A percentile compares a stretch with the other conserved stretches of the same genome.
These are phyloP conservation scores for Xerophyta viscosa DNA, from an alignment of 106 monocot species.

Conservation along the genomic window DNA sequence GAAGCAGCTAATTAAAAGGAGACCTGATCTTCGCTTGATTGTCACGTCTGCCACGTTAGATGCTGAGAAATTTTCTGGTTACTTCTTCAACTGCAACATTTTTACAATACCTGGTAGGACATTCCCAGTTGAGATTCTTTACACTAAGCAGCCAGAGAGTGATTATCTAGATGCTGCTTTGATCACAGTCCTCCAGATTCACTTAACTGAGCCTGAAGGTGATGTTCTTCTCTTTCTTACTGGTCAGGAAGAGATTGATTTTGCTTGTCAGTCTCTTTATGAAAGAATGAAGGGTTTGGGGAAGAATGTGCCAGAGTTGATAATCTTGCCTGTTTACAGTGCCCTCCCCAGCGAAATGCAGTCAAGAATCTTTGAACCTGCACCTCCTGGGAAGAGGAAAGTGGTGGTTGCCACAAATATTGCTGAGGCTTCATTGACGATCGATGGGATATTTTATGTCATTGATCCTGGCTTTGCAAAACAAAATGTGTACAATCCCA, in stretches of 20 bases:
- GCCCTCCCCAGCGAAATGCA: slow-evolving; percentile 97
- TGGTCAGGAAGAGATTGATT: slow-evolving; percentile 96
- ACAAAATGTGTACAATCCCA: slow-evolving; percentile 91
- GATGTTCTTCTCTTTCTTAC: slow-evolving; percentile 87
- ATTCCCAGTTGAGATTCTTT: slow-evolving; percentile 91
- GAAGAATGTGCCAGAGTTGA: slow-evolving; percentile 88
- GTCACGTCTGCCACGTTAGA: slow-evolving; percentile 93
- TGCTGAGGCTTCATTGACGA: slow-evolving; percentile 89
- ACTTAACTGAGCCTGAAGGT: slow-evolving; percentile 92
- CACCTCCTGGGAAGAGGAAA: slow-evolving; percentile 89
- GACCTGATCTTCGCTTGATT: slow-evolving; percentile 74
- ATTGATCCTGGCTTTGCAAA: slow-evolving; percentile 98
- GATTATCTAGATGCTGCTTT: slow-evolving; percentile 95
- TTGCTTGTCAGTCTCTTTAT: slow-evolving; percentile 89
- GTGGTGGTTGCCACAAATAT: slow-evolving; percentile 96
- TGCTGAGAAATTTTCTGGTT: slow-evolving; percentile 96
- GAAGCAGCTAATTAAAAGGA: slow-evolving; percentile 67
- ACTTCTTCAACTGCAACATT: slow-evolving; percentile 90
- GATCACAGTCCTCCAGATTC: slow-evolving; percentile 88
- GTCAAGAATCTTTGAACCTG: slow-evolving; percentile 86
- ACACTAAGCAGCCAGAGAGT: slow-evolving; percentile 85
- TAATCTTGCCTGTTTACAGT: slow-evolving; percentile 96
- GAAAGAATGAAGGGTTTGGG: slow-evolving; percentile 95
- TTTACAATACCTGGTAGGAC: slow-evolving; percentile 94
- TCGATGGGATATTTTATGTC: slow-evolving; percentile 92